Conservation (phyloP, 257 asterid species). For the Leptodermis oblonga region DNA sequence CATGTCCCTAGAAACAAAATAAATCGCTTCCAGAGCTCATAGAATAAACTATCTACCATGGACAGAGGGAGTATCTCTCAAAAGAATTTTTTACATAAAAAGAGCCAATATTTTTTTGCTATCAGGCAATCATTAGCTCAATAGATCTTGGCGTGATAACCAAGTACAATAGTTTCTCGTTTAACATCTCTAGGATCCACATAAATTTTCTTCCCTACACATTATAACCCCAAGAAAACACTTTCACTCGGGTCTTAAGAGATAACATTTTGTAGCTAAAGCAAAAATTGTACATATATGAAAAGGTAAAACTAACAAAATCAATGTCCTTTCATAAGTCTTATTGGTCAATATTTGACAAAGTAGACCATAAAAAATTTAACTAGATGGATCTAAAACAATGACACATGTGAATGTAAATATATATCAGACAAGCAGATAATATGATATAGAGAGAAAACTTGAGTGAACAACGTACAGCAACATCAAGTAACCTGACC, state of each 20-base stretch:
- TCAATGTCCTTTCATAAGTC: background rate
- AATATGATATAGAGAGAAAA: background rate
- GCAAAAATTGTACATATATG: background rate
- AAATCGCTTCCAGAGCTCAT: background rate
- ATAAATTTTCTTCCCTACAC: background rate
- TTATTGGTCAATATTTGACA: background rate
- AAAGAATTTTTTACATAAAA: background rate
- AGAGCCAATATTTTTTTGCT: background rate
- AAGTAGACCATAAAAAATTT: background rate
- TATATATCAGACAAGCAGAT: too few relatives aligned
- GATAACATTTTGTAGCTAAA: background rate
- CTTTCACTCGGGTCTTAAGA: background rate
- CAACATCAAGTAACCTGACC: conserved; percentile 74
- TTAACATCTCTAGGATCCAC: background rate
- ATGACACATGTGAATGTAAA: background rate
- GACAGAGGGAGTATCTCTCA: background rate
- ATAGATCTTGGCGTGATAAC: background rate
- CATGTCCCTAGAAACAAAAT: background rate
- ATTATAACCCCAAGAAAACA: background rate
- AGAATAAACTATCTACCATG: background rate
- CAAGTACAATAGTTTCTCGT: background rate
- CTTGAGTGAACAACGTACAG: conserved; percentile 56
- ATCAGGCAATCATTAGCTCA: background rate
- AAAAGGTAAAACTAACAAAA: background rate
- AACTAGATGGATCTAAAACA: background rate